Conservation (phyloP, 495 filamentous ascomycete genomes). For the Penicillium desertorum region DNA sequence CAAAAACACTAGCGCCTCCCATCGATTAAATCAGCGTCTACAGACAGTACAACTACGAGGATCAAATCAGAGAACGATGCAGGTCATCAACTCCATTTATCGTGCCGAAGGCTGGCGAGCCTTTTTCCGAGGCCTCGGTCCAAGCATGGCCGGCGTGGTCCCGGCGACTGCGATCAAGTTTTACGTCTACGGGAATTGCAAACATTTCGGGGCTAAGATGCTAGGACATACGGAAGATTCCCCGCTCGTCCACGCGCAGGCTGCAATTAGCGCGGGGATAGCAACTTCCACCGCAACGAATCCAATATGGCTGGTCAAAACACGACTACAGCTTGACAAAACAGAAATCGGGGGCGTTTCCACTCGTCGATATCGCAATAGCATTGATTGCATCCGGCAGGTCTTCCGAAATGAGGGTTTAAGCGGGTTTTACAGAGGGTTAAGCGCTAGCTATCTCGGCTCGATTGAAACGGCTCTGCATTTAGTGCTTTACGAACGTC, state of each 20-base stretch:
- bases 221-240: conserved; percentile 65
- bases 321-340: conserved; percentile 82
- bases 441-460: conserved; percentile 84
- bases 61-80: conserved; percentile 71
- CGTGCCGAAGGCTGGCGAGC: conserved; percentile 76
- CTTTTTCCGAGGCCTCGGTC: conserved; percentile 85
- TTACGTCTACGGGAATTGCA: conserved; percentile 85
- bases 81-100: conserved; percentile 76
- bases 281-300: conserved; percentile 84
- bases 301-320: conserved; percentile 93
- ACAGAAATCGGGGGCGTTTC: conserved; percentile 51
- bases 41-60: conserved; percentile 25
- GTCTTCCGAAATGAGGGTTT: conserved; percentile 75
- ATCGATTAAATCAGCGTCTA: conserved; percentile 9
- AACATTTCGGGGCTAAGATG: conserved; percentile 66
- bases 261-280: conserved; percentile 72
- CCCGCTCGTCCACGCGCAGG: conserved; percentile 68
- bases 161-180: conserved; percentile 87
- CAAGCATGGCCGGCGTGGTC: conserved; percentile 83
- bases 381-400: conserved; percentile 75
- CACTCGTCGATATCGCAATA: conserved; percentile 73
- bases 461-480: conserved; percentile 84
- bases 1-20: background rate
- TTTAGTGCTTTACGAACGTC: conserved; percentile 82
- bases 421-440: conserved; percentile 75